Conservation (phyloP, 164 flowering plant genomes). For the Vitis rupestris region DNA sequence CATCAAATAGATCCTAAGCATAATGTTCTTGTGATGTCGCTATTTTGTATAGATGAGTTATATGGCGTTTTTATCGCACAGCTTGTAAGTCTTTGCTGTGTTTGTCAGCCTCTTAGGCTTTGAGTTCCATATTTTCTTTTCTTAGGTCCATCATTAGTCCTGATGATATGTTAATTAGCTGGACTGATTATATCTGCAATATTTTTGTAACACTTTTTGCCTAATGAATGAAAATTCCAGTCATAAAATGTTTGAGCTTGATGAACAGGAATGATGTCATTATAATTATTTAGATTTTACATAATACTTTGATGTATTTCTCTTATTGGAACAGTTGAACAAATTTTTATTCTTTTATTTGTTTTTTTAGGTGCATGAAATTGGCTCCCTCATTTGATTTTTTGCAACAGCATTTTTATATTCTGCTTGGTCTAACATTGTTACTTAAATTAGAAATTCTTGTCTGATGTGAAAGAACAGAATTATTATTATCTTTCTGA, state of each 20-base stretch:
- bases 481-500: background rate
- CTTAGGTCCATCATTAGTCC: too few species aligned
- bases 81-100: too few species aligned
- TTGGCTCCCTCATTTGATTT: background rate
- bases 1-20: background rate
- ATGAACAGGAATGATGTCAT: too few species aligned
- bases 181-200: too few species aligned
- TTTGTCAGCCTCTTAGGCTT: too few species aligned
- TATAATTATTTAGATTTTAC: background rate
- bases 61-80: too few species aligned
- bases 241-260: too few species aligned
- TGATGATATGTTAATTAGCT: too few species aligned
- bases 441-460: background rate
- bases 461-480: background rate
- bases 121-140: too few species aligned
- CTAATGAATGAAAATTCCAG: too few species aligned
- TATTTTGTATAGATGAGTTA: background rate
- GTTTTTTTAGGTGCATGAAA: background rate
- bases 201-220: too few species aligned
- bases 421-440: background rate
- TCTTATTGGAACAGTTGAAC: background rate
- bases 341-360: background rate
- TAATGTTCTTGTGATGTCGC: background rate
- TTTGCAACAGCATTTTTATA: background rate
- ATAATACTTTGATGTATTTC: background rate